These are phyloP conservation scores for Asterella californica DNA, from an alignment of 225 moss, liverwort and hornwort genomes.

Conservation along the genomic window DNA sequence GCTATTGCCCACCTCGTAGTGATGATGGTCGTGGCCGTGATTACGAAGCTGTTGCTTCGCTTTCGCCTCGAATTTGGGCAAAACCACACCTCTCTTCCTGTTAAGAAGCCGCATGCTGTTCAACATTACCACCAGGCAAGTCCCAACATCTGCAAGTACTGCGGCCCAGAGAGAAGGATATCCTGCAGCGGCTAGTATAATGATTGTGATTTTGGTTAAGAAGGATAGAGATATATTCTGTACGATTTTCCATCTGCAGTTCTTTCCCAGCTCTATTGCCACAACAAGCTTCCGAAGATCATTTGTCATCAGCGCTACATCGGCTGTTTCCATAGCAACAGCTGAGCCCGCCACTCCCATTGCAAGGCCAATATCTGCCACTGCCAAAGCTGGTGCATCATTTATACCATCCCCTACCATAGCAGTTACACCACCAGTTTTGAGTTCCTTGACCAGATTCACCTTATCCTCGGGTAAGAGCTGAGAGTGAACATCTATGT, in stretches of 20 bases:
- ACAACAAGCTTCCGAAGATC: conserved; percentile 76
- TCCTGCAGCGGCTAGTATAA: conserved; percentile 74
- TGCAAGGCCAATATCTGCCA: conserved; percentile 87
- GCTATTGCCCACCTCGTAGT: conserved; percentile 4
- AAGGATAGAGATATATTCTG: conserved; percentile 75
- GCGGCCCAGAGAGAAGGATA: conserved; percentile 90
- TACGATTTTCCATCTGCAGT: conserved; percentile 70
- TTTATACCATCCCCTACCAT: conserved; percentile 99
- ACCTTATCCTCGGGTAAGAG: conserved; percentile 94
- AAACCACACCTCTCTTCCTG: conserved; percentile 48
- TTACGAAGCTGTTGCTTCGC: conserved; percentile 16
- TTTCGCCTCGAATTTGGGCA: conserved; percentile 39
- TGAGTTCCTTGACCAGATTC: conserved; percentile 64
- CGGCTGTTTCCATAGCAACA: conserved; percentile 96
- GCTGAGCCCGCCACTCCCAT: conserved; percentile 99
- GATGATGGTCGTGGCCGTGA: conserved; percentile 18
- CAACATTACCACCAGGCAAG: conserved; percentile 73
- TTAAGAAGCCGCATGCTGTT: conserved; percentile 89
- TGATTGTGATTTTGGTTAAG: conserved; percentile 72
- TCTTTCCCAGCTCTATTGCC: conserved; percentile 62
- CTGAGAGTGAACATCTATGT: conserved; percentile 72
- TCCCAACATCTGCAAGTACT: conserved; percentile 85
- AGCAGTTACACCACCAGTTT: conserved; percentile 54
- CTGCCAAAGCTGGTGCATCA: conserved; percentile 91
- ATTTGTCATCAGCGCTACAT: conserved; percentile 93